Percentiles rank a stretch among this genome's conserved stretches.
phyloP scores from a whole-genome alignment of 1,284 basidiomycete genomes.

The Melampsora occidentalis region DNA sequence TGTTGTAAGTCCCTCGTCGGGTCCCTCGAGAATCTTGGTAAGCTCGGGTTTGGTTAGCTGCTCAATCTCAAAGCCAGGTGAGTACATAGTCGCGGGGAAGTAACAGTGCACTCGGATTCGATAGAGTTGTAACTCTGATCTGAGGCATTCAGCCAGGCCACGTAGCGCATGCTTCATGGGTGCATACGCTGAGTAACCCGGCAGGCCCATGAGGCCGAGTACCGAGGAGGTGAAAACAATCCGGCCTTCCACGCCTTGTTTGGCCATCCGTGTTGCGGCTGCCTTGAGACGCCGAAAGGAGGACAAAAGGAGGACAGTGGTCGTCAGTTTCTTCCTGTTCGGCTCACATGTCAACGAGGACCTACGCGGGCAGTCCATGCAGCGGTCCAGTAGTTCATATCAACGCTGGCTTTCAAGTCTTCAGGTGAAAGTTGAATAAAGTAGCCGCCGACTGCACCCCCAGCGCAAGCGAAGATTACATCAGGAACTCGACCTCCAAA shows the following conservation, averaged over 20 bases:
- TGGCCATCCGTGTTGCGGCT: slow-evolving; percentile 69
- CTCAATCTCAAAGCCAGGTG: slow-evolving; percentile 76
- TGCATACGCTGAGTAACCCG: slow-evolving; percentile 80
- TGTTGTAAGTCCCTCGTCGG: slow-evolving; percentile 66
- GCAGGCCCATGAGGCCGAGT: slow-evolving; percentile 74
- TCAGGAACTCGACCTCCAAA: slow-evolving; percentile 66
- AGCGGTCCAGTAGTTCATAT: slow-evolving; percentile 38
- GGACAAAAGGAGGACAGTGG: slow-evolving; percentile 11
- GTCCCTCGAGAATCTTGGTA: slow-evolving; percentile 75
- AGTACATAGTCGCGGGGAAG: slow-evolving; percentile 80
- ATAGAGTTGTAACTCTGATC: slow-evolving; percentile 76
- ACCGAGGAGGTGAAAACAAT: slow-evolving; percentile 79
- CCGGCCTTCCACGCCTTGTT: slow-evolving; percentile 60
- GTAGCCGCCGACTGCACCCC: slow-evolving; percentile 60
- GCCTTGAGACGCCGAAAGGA: slow-evolving; percentile 58
- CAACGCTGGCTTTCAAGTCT: slow-evolving; percentile 59
- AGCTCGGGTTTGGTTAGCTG: slow-evolving; percentile 77
- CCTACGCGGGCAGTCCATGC: slow-evolving; percentile 35
- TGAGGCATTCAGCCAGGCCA: slow-evolving; percentile 80
- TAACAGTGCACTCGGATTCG: slow-evolving; percentile 77
- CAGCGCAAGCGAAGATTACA: slow-evolving; percentile 74
- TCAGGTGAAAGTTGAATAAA: slow-evolving; percentile 68
- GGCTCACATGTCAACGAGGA: neutral
- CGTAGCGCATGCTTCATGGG: slow-evolving; percentile 86
- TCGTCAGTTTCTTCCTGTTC: neutral